Base-by-base conservation (phyloP, 1,284 basidiomycete species). In the Peniophora sp. region DNA sequence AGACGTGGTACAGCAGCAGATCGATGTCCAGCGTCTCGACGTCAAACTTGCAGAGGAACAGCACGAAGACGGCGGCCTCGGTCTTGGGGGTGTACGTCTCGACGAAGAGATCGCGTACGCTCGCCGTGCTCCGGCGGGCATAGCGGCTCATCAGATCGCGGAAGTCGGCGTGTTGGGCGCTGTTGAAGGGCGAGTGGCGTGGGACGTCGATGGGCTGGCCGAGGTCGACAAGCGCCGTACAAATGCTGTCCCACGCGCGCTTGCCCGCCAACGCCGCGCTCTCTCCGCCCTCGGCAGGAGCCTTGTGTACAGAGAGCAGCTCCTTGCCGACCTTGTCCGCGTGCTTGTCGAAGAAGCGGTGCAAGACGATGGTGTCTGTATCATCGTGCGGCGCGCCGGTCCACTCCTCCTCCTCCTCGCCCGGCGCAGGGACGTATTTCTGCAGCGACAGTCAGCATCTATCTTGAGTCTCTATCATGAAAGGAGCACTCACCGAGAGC, bases 11-110 rank as follows among this genome's bases (percentile, higher is more conserved):
- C 64, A 93, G 83, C 36, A 97, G 66, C 2, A 93, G 66, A 59
- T 96, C 92, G 32, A 94, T 81, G 62, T 97, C 92, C 44, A 94
- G 72, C 0, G 84, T 80, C 58, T 92, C 91, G 1, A 91, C 85
- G 54, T 91, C 83, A 43, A 94, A 76, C 56, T 83, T 79, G 41
- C 80, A 79, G 11, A 86, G 69, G 44, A 73, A 74, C 45, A 88
- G 64, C 44, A 88, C 70, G 59, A 87, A 89, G 17, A 82, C 67
- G 12, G 76, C 76, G 18, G 71, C 66, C 35, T 71, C 62, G 56
- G 82, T 84, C 60, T 68, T 68, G 52, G 72, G 74, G 27, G 60
- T 67, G 18, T 69, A 56, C 0, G 80, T 78, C 52, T 85, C 81
- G 23, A 86, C 73, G 60, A 94, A 92, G 3, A 91, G 74, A 20